Percentiles rank a stretch among this genome's conserved stretches.
Evolutionary conservation across 345 rosid genomes (phyloP).

Genomic region (Turnera subulata): DNA sequence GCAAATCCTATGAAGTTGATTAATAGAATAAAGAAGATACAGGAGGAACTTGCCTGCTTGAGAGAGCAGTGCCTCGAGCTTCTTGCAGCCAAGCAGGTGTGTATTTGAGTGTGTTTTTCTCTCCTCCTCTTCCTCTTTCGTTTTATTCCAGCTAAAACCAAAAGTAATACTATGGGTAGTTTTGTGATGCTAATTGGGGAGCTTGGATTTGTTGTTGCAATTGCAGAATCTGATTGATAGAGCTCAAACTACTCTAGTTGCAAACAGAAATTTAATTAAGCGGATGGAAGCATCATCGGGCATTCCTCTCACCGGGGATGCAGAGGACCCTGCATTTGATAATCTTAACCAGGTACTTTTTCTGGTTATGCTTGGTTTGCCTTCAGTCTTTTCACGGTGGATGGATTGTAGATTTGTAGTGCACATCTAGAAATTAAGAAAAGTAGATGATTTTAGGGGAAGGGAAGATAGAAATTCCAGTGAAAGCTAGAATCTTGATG

Average conservation of each 20-base stretch:
- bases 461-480: not conserved
- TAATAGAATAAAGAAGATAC: constrained; percentile 67
- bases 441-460: no score
- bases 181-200: not conserved
- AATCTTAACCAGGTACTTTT: constrained; percentile 68
- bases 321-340: constrained; percentile 58
- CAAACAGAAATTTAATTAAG: constrained; percentile 56
- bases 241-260: constrained; percentile 65
- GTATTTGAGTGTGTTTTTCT: no score
- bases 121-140: not conserved
- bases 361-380: not conserved
- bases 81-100: constrained; percentile 83
- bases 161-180: not conserved
- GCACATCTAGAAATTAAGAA: no score
- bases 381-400: not conserved
- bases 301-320: constrained; percentile 31
- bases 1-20: constrained; percentile 82
- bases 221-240: constrained; percentile 86
- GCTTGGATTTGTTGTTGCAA: not conserved
- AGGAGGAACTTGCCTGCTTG: constrained; percentile 55
- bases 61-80: constrained; percentile 81
- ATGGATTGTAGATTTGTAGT: no score
- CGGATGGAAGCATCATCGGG: constrained; percentile 62
- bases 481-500: no score
- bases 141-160: not conserved